Evolutionary conservation across 768 basidiomycete genomes (phyloP), one percentile per base, ranked within the genome.

Genomic region (Suillus luteus): DNA sequence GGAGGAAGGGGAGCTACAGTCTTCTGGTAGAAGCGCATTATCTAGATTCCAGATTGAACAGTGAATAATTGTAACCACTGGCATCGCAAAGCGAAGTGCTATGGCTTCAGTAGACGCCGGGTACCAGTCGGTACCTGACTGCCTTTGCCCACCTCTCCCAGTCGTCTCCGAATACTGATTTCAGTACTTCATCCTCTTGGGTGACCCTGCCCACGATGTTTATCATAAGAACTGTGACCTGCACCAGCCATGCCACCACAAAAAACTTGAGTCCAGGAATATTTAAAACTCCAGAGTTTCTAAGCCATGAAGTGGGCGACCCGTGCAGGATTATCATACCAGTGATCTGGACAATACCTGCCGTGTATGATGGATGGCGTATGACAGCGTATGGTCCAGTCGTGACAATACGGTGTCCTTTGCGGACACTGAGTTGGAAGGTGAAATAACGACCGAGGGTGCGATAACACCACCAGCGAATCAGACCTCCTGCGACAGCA

Each of bases 321-420:
- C 66, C 60, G 44, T 57, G 41, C 27, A 59, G 33, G 5, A 62
- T 52, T 22, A 48, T 24, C 1, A 65, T 17, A 17, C 68, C 67
- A 4, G 15, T 27, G n/a, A 60, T 15, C 19, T 38, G 51, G 15
- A 73, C 37, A 0, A 59, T 31, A n/a, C 33, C 72, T 22, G 77
- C 79, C 14, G 77, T 75, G 64, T 82, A 82, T 66, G 78, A 76
- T 43, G 80, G 81, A 65, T 82, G 81, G 51, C 81, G 76, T 9
- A 80, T 77, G 73, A 76, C 76, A n/a, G 78, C 70, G 61, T 82
- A 82, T 1, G 80, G 81, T 1, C 80, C 80, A 12, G 72, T 67
- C 3, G 77, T 81, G 60, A 82, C 70, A 40, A 82, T 77, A 62
- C 73, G 70, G 65, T 82, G 81, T 62, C 77, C 71, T 1, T 73